Conservation (phyloP, 1,139 yeast species). For the Magnusiomyces sp. region DNA sequence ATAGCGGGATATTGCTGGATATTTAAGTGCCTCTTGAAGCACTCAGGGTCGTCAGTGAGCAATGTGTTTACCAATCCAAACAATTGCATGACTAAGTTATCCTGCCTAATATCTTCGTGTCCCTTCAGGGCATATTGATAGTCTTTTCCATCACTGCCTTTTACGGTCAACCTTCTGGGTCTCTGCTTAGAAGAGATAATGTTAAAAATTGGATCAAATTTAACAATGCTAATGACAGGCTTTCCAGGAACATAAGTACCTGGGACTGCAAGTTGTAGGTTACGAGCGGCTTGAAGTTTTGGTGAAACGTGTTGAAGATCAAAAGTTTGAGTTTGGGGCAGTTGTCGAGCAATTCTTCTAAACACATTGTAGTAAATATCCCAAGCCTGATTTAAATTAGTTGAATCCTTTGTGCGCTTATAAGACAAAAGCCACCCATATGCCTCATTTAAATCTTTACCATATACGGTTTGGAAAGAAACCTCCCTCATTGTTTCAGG, state of each 20-base stretch:
- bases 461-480: constrained; percentile 88
- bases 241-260: constrained; percentile 88
- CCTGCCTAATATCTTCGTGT: constrained; percentile 97
- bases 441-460: constrained; percentile 87
- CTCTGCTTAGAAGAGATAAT: constrained; percentile 96
- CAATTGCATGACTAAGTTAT: constrained; percentile 93
- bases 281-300: constrained; percentile 64
- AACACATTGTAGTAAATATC: constrained; percentile 91
- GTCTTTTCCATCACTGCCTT: constrained; percentile 88
- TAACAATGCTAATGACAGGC: constrained; percentile 61
- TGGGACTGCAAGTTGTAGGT: constrained; percentile 84
- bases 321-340: constrained; percentile 77
- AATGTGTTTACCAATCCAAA: constrained; percentile 92
- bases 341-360: constrained; percentile 79
- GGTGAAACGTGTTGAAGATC: constrained; percentile 95
- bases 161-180: constrained; percentile 72
- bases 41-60: constrained; percentile 83
- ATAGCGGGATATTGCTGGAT: constrained; percentile 89
- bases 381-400: constrained; percentile 95
- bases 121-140: constrained; percentile 81
- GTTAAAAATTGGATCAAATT: constrained; percentile 72
- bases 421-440: constrained; percentile 87
- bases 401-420: constrained; percentile 74
- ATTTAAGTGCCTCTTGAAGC: constrained; percentile 90
- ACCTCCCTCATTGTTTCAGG: constrained; percentile 92